These are phyloP conservation scores for Narthecium ossifragum DNA, from an alignment of 106 monocot species.

Conservation along the genomic window DNA sequence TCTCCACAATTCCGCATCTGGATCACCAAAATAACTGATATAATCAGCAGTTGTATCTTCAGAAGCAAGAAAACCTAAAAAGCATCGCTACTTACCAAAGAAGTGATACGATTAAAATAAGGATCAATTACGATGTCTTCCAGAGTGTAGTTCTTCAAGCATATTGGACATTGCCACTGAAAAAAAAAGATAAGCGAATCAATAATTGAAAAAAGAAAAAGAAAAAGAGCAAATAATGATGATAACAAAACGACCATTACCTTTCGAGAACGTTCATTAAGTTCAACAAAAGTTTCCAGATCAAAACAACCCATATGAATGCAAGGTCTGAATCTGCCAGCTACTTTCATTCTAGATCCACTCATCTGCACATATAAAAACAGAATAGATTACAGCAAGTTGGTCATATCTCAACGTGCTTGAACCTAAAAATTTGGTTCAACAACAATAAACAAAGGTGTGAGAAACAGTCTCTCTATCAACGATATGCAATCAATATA, in stretches of 20 bases:
- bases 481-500: too few relatives aligned
- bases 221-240: slow-evolving; percentile 6
- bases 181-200: slow-evolving; percentile 5
- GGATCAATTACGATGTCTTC: slow-evolving; percentile 89
- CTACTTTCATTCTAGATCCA: slow-evolving; percentile 74
- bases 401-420: too few relatives aligned
- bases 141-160: slow-evolving; percentile 80
- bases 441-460: too few relatives aligned
- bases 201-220: background rate
- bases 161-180: slow-evolving; percentile 99
- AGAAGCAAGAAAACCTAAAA: too few relatives aligned
- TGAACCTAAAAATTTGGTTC: too few relatives aligned
- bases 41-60: too few relatives aligned
- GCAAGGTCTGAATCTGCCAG: slow-evolving; percentile 86
- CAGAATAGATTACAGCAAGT: too few relatives aligned
- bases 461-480: too few relatives aligned
- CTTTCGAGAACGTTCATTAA: slow-evolving; percentile 89
- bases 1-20: slow-evolving; percentile 76
- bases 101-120: slow-evolving; percentile 90
- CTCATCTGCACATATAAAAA: slow-evolving; percentile 56
- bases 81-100: slow-evolving; percentile 59
- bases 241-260: slow-evolving; percentile 21
- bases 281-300: slow-evolving; percentile 84
- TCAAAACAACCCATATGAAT: slow-evolving; percentile 92
- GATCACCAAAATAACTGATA: too few relatives aligned